phyloP scores from a whole-genome alignment of 2,329 filamentous ascomycete species.

The Aspergillus puulaauensis region DNA sequence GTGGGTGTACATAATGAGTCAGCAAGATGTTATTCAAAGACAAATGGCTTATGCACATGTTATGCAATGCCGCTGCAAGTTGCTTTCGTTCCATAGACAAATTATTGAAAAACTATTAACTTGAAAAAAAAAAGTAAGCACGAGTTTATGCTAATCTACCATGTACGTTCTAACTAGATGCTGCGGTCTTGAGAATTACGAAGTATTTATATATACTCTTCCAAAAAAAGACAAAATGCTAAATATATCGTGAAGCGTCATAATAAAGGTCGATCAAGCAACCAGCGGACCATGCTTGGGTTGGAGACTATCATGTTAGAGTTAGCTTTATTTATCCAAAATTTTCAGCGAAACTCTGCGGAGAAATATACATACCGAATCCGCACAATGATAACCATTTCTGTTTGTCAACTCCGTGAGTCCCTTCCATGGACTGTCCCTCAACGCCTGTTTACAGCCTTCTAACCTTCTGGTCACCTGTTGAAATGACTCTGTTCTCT shows the following conservation, averaged over 20 bases:
- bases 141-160: not conserved
- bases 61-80: not conserved
- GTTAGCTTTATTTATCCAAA: slow-evolving; percentile 8
- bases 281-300: slow-evolving; percentile 93
- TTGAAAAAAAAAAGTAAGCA: not conserved
- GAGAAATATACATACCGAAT: slow-evolving; percentile 66
- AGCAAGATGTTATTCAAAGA: not conserved
- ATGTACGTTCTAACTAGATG: not conserved
- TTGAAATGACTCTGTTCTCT: slow-evolving; percentile 84
- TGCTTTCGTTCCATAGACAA: not conserved
- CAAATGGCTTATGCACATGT: not conserved
- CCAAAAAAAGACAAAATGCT: not conserved
- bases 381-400: slow-evolving; percentile 75
- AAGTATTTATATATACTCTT: not conserved
- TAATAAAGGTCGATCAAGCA: slow-evolving; percentile 96
- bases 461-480: slow-evolving; percentile 82
- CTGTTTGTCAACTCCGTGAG: slow-evolving; percentile 92
- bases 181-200: not conserved
- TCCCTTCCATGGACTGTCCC: slow-evolving; percentile 81
- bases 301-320: slow-evolving; percentile 66
- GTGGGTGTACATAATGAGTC: slow-evolving; percentile 18
- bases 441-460: slow-evolving; percentile 82
- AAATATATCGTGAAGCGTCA: slow-evolving; percentile 64
- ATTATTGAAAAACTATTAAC: not conserved
- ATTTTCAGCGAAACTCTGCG: not conserved